Percentiles rank a stretch among this genome's conserved stretches.
Evolutionary conservation across 495 filamentous ascomycete genomes (phyloP).

Genomic region (Penicillium crystallinum): DNA sequence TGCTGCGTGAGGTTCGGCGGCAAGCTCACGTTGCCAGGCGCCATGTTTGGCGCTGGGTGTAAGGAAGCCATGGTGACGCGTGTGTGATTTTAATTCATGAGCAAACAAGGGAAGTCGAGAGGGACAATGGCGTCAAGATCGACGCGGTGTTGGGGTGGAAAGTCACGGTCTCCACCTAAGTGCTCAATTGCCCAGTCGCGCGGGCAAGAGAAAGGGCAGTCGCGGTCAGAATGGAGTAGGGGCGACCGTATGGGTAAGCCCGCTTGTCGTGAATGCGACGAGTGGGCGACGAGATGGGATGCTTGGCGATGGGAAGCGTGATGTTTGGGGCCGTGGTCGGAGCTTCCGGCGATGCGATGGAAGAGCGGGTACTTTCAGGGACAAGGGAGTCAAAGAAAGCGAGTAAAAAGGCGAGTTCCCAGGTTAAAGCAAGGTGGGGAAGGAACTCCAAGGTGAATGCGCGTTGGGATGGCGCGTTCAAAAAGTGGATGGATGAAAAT

Average conservation of each 20-base stretch:
- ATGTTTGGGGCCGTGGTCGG: slow-evolving; percentile 32
- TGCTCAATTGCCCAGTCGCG: slow-evolving; percentile 22
- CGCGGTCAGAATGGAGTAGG: slow-evolving; percentile 2
- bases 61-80: slow-evolving; percentile 67
- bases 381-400: slow-evolving; percentile 26
- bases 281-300: slow-evolving; percentile 21
- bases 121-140: slow-evolving; percentile 18
- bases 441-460: slow-evolving; percentile 22
- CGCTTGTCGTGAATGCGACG: slow-evolving; percentile 26
- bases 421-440: slow-evolving; percentile 15
- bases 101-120: slow-evolving; percentile 9
- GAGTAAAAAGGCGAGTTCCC: slow-evolving; percentile 17
- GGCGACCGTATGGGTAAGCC: slow-evolving; percentile 9
- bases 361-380: slow-evolving; percentile 19
- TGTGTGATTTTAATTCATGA: slow-evolving; percentile 33
- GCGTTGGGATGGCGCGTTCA: slow-evolving; percentile 35
- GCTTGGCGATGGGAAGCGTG: slow-evolving; percentile 37
- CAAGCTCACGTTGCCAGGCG: slow-evolving; percentile 52
- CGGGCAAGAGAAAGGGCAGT: slow-evolving; percentile 4
- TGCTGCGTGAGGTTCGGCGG: slow-evolving; percentile 53
- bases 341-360: slow-evolving; percentile 27
- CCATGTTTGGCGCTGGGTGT: slow-evolving; percentile 61
- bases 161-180: slow-evolving; percentile 20
- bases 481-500: slow-evolving; percentile 38
- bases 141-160: slow-evolving; percentile 5